phyloP scores from a whole-genome alignment of 306 rosid genomes.

The Argentina anserina region DNA sequence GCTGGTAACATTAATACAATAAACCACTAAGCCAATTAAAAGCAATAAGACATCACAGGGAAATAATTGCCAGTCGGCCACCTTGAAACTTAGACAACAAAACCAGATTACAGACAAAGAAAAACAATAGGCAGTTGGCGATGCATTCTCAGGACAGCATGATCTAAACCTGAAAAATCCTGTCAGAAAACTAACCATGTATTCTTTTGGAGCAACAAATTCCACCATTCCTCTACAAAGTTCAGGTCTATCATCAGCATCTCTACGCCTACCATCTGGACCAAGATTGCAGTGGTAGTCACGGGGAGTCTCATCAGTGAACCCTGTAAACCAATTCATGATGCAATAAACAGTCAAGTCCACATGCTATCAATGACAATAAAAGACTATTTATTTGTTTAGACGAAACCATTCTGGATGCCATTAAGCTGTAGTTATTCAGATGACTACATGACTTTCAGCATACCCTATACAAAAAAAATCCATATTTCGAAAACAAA shows the following conservation, averaged over 20 bases:
- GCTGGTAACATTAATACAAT: background rate
- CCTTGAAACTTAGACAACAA: background rate
- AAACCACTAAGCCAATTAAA: background rate
- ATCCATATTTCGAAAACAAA: background rate
- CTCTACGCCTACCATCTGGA: constrained; percentile 97
- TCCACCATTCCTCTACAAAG: constrained; percentile 96
- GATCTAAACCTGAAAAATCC: background rate
- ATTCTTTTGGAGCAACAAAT: constrained; percentile 89
- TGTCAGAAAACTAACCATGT: constrained; percentile 62
- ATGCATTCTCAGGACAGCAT: background rate
- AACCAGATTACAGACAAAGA: background rate
- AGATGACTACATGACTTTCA: background rate
- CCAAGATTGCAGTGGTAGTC: constrained; percentile 97
- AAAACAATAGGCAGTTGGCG: background rate
- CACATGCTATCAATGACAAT: background rate
- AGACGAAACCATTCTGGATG: background rate
- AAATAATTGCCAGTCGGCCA: background rate
- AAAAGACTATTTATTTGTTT: background rate
- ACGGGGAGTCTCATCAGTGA: constrained; percentile 93
- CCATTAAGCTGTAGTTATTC: background rate
- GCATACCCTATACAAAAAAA: background rate
- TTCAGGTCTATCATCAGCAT: constrained; percentile 94
- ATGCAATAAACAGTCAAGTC: constrained; percentile 8
- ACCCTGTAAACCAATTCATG: constrained; percentile 50
- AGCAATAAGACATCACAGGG: background rate